Base-by-base conservation (phyloP, 2,329 filamentous ascomycete species). In the Alternaria alternata region DNA sequence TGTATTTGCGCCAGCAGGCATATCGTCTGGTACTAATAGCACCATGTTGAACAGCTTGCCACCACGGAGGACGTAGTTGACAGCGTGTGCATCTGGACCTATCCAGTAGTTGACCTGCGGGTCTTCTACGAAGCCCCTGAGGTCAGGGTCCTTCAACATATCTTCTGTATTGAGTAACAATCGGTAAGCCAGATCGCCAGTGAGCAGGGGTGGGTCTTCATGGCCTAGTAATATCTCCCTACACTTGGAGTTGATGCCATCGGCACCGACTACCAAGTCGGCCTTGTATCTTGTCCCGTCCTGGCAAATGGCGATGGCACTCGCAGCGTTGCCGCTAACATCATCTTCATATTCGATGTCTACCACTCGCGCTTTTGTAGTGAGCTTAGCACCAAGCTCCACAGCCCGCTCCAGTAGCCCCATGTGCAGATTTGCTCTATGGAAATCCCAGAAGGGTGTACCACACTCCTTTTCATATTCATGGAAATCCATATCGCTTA, bases 91-190 rank as follows among this genome's bases (percentile, higher is more conserved):
- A 59, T 81, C 80, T 0, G 84, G 84, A 0, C 83, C 83, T 53
- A 85, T 76, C 83, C 83, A 85, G 65, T 84, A 84, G 63, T 83
- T 83, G 11, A 85, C 82, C 54, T 83, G 81, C 7, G 83, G 82
- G 36, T 82, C 75, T 20, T 81, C 75, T 2, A 85, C 78, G 14
- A 85, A 81, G 0, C 69, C 64, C 14, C 75, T 76, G 30, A 86
- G 70, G 12, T 84, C 81, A 0, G 80, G 78, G 59, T 86, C 82
- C 36, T 79, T 75, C 44, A 80, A 60, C 80, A 83, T 83, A 30
- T 81, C 79, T 51, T 80, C 75, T 0, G 81, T 81, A 24, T 80
- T 78, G 39, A 85, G 69, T 9, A 85, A 70, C 7, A 85, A 68
- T n/a, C 83, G 74, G 61, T 85, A 85, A 0, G 82, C 83, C 26